Conservation (phyloP, 768 basidiomycete genomes). For the Psilocybe azurescens region DNA sequence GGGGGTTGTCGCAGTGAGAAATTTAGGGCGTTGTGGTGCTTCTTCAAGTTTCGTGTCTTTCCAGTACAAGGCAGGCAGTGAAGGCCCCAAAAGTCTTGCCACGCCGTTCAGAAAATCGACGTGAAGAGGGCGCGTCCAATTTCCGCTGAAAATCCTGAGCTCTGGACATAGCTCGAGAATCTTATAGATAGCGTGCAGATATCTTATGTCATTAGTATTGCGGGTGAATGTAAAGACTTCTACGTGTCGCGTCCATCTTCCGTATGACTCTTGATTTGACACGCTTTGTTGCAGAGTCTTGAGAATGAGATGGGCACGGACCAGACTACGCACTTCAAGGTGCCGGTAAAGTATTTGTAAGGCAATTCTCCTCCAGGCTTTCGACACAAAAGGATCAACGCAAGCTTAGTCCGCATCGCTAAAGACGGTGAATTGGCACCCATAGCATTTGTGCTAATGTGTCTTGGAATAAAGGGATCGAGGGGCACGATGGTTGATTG, state of each 20-base stretch:
- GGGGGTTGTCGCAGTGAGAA: slow-evolving; percentile 32
- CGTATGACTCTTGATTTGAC: slow-evolving; percentile 32
- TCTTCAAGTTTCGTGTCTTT: slow-evolving; percentile 32
- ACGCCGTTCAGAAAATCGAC: slow-evolving; percentile 47
- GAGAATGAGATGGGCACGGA: slow-evolving; percentile 44
- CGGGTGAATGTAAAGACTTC: slow-evolving; percentile 53
- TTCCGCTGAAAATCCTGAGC: slow-evolving; percentile 48
- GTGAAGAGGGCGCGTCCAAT: slow-evolving; percentile 51
- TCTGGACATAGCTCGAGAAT: slow-evolving; percentile 52
- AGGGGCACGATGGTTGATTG: slow-evolving; percentile 47
- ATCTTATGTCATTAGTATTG: slow-evolving; percentile 39
- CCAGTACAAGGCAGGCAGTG: slow-evolving; percentile 53
- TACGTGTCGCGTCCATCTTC: slow-evolving; percentile 53
- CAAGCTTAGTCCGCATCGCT: slow-evolving; percentile 54
- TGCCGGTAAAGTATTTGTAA: slow-evolving; percentile 51
- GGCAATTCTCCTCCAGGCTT: slow-evolving; percentile 49
- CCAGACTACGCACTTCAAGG: slow-evolving; percentile 49
- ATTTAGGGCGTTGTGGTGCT: slow-evolving; percentile 15
- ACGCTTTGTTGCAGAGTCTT: slow-evolving; percentile 36
- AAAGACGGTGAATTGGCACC: slow-evolving; percentile 50
- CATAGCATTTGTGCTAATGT: slow-evolving; percentile 47
- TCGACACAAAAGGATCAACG: slow-evolving; percentile 52
- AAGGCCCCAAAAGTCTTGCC: slow-evolving; percentile 42
- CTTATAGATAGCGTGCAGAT: slow-evolving; percentile 46
- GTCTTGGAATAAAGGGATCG: slow-evolving; percentile 50